A percentile compares a stretch with the other conserved stretches of the same genome.
These are phyloP conservation scores for Pseudogymnoascus sp. DNA, from an alignment of 2,329 filamentous ascomycete species.

Conservation along the genomic window DNA sequence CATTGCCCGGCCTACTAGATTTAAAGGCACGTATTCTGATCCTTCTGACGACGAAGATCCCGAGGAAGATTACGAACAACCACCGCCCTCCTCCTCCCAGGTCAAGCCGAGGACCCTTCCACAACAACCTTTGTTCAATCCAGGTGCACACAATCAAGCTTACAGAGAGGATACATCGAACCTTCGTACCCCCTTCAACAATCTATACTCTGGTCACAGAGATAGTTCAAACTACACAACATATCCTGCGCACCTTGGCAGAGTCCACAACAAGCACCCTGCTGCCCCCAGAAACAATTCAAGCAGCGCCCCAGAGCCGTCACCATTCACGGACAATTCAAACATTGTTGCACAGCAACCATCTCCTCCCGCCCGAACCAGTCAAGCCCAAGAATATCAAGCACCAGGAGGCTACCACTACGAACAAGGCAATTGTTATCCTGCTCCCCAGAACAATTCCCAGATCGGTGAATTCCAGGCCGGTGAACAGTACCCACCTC, in stretches of 20 bases:
- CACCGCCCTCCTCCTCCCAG: background rate
- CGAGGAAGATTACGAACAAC: background rate
- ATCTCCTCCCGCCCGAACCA: background rate
- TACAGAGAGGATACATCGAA: background rate
- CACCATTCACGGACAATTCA: background rate
- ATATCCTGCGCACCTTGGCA: background rate
- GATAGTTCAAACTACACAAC: background rate
- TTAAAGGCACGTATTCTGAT: background rate
- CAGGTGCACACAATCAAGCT: background rate
- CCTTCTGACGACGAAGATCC: background rate
- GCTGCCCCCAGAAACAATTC: background rate
- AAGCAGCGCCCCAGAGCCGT: background rate
- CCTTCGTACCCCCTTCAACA: background rate
- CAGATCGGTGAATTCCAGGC: no score
- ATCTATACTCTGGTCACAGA: background rate
- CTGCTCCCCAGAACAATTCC: no score
- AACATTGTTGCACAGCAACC: background rate
- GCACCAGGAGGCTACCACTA: no score
- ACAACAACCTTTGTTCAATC: background rate
- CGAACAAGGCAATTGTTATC: no score
- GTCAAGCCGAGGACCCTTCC: background rate
- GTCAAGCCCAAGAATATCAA: background rate
- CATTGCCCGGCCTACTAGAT: no score
- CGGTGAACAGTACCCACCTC: no score
- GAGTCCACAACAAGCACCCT: no score